Evolutionary conservation across 768 basidiomycete species (phyloP), one percentile per base, ranked within the genome.

Genomic region (Pleurotus ostreatus): DNA sequence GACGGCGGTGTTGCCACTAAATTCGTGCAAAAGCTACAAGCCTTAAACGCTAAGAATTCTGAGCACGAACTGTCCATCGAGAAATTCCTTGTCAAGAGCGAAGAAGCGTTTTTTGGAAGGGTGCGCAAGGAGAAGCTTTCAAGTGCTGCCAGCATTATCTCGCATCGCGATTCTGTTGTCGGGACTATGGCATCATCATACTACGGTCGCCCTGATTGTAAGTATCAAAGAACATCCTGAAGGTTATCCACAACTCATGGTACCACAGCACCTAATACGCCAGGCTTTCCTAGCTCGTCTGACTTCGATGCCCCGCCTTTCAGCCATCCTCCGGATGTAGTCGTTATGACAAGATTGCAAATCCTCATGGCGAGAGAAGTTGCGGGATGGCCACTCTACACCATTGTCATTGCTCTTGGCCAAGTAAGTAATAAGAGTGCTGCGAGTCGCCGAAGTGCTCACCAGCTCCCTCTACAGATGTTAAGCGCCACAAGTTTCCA

Each of bases 401-500:
- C 92, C 41, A 89, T 95, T 63, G 76, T 95, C 64, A 89, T 96
- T 59, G 93, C 86, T 25, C 61, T 89, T 26, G 94, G 94, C 34
- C 94, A 92, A 77, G 82, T 83, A 47, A 46, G 80, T 63, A 43
- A 25, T 51, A 60, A 55, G 20, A 9, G 7, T 13, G 37, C 55
- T 18, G 41, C 22, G 43, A 9, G 22, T 34, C 9, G 23, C 11
- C 44, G 25, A 6, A 38, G 38, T 57, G 61, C 23, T 57, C 59
- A 56, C 43, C 57, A 53, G 46, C 26, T 44, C 30, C 37, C 30
- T 12, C 55, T 47, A 6, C 61, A 88, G 82, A 92, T 94, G 88
- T 71, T 94, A 60, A 85, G 88, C 56, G 92, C 92, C 2, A 93
- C 92, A 26, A 95, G 93, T 65, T 97, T 95, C 83, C 94, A 97